phyloP scores from a whole-genome alignment of 169 alveolate species.

The Miamiensis avidus region DNA sequence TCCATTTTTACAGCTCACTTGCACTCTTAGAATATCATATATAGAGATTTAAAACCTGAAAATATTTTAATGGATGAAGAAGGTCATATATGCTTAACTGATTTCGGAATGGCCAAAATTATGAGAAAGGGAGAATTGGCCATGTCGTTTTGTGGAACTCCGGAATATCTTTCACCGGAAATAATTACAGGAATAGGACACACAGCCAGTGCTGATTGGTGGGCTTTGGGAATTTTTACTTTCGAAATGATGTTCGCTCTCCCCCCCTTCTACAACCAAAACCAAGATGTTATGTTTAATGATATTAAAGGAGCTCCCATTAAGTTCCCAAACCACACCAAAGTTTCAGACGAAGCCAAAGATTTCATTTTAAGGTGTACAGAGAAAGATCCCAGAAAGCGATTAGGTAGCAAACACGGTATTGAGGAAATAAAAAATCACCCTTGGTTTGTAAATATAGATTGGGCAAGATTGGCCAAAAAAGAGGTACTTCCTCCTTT shows the following conservation, averaged over 20 bases:
- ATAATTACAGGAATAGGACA: conserved; percentile 55
- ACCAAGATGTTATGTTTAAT: conserved; percentile 47
- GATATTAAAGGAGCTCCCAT: conserved; percentile 25
- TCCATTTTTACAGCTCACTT: conserved; percentile 71
- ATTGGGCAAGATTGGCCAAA: conserved; percentile 65
- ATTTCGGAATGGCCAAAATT: conserved; percentile 83
- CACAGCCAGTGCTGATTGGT: conserved; percentile 63
- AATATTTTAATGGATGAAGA: conserved; percentile 79
- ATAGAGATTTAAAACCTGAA: conserved; percentile 85
- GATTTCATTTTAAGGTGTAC: conserved; percentile 47
- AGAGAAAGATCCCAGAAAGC: conserved; percentile 52
- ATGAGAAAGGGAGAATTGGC: conserved; percentile 44
- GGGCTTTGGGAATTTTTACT: conserved; percentile 68
- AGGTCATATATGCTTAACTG: conserved; percentile 74
- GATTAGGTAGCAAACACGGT: conserved; percentile 69
- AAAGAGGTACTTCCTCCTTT: conserved; percentile 72
- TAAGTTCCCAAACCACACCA: conserved; percentile 46
- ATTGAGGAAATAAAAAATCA: conserved; percentile 75
- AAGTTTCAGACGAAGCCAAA: conserved; percentile 51
- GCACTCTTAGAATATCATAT: conserved; percentile 72
- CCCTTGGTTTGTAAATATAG: conserved; percentile 72
- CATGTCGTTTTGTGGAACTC: conserved; percentile 72
- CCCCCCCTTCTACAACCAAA: conserved; percentile 68
- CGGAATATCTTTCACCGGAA: conserved; percentile 74
- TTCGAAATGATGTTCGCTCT: conserved; percentile 68